Evolutionary conservation across 2,329 filamentous ascomycete species (phyloP), one percentile per base, ranked within the genome.

Genomic region (Cercospora nicotianae): DNA sequence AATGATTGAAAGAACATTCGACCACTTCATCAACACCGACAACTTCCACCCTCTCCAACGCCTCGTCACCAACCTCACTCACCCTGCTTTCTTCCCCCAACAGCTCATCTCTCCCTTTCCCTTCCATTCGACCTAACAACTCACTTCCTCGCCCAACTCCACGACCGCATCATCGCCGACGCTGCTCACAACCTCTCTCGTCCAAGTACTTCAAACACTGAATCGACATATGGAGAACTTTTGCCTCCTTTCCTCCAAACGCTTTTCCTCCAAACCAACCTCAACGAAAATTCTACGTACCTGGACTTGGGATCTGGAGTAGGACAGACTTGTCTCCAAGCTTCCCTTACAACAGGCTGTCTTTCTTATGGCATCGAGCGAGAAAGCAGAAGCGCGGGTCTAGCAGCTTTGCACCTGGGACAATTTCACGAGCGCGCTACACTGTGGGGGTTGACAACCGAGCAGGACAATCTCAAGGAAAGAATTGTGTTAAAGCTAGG

Each of bases 321-420:
- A n/a, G 94, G 94, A 48, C 97, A 97, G 76, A 94, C 97, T 1
- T 92, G 94, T 33, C 83, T 97, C 63, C 94, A 98, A 79, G 92
- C 94, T 1, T 93, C 94, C 0, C 85, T 98, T 23, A 92, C 98
- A 79, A 90, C 94, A 62, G 94, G 94, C 13, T 96, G 93, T 78
- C 91, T 96, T 77, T 93, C 91, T 77, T 96, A 92, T 89, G 94
- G 94, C 18, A 96, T 94, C 75, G 94, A 98, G 79, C 91, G 95
- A 84, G 96, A 96, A 91, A 86, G 90, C 67, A 94, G 94, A 68
- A 91, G 93, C 1, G 93, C 90, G 81, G 88, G 89, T 64, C 86
- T 97, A 45, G 94, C 92, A 5, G 87, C 90, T 26, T 85, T 87
- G 28, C 94, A 97, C 79, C 86, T 91, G 70, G 84, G 86, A 31